Percentiles rank a stretch among this genome's conserved stretches.
Evolutionary conservation across 1,284 basidiomycete species (phyloP).

Genomic region (Paramarasmius palmivorus): DNA sequence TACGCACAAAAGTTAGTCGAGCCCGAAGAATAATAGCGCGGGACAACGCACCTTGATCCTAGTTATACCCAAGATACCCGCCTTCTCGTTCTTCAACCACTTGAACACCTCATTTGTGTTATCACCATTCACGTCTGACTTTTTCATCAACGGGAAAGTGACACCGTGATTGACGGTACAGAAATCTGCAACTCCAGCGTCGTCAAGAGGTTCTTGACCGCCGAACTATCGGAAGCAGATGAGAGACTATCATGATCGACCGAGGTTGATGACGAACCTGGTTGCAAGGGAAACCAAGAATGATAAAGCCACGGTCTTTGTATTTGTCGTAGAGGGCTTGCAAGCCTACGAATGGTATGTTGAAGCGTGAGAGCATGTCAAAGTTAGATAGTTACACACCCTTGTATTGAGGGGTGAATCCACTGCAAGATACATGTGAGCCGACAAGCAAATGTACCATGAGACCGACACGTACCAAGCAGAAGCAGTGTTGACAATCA

Average conservation of each 20-base stretch:
- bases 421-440: conserved; percentile 42
- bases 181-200: conserved; percentile 68
- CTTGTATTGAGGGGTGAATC: conserved; percentile 89
- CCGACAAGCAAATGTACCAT: background rate
- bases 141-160: conserved; percentile 83
- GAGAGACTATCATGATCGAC: background rate
- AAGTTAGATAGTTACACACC: conserved; percentile 34
- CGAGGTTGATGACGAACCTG: conserved; percentile 53
- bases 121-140: conserved; percentile 91
- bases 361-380: background rate
- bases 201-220: conserved; percentile 75
- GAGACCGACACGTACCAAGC: conserved; percentile 49
- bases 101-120: conserved; percentile 79
- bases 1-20: conserved; percentile 24
- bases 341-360: conserved; percentile 48
- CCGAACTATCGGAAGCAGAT: conserved; percentile 50
- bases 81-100: conserved; percentile 82
- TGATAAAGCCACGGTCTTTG: conserved; percentile 71
- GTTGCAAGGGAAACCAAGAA: conserved; percentile 92
- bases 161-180: conserved; percentile 81
- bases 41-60: conserved; percentile 67
- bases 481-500: conserved; percentile 76
- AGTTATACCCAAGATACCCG: conserved; percentile 71
- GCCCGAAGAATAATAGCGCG: background rate
- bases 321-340: conserved; percentile 85